phyloP scores from a whole-genome alignment of 768 basidiomycete genomes.

The Agaricus subrufescens region DNA sequence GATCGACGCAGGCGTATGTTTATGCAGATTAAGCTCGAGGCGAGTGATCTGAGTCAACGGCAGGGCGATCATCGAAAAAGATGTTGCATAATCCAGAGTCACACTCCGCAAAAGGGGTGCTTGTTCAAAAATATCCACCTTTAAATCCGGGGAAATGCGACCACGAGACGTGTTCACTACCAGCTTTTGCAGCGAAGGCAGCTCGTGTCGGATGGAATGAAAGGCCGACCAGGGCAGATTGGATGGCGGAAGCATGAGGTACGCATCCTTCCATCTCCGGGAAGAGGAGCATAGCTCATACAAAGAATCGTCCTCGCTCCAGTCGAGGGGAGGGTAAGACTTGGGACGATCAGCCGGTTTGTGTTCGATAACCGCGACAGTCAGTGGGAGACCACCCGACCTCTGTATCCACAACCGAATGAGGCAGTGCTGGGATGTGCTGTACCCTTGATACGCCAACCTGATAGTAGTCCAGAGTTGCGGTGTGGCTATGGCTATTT shows the following conservation, averaged over 20 bases:
- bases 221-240: constrained; percentile 8
- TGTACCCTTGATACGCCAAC: constrained; percentile 4
- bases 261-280: constrained; percentile 9
- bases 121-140: constrained; percentile 8
- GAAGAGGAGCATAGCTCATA: constrained; percentile 4
- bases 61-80: constrained; percentile 7
- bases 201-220: constrained; percentile 1
- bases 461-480: constrained; percentile 14
- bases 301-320: constrained; percentile 8
- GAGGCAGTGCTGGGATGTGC: constrained; percentile 5
- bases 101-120: constrained; percentile 10
- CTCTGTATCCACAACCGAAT: constrained; percentile 8
- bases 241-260: constrained; percentile 11
- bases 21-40: constrained; percentile 9
- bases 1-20: constrained; percentile 11
- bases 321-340: constrained; percentile 6
- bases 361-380: constrained; percentile 9
- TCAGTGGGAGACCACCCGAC: constrained; percentile 10
- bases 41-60: constrained; percentile 9
- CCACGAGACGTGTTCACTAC: constrained; percentile 11
- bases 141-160: not conserved
- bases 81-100: constrained; percentile 9
- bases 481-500: constrained; percentile 12
- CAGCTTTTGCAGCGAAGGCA: constrained; percentile 9
- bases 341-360: constrained; percentile 2